Evolutionary conservation across 1,139 yeast species (phyloP).

Genomic region (Scheffersomyces stambukii): DNA sequence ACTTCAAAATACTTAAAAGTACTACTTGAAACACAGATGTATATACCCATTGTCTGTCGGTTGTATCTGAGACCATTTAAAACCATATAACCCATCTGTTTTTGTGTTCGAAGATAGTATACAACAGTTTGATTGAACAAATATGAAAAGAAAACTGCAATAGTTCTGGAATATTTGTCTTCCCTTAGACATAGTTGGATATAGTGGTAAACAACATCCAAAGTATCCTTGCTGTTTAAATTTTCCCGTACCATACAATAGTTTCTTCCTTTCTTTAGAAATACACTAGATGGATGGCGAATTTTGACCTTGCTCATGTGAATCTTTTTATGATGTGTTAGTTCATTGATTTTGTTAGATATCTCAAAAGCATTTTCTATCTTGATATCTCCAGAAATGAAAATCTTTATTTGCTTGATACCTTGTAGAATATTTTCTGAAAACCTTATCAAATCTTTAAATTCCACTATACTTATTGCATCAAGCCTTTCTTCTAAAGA

Average conservation of each 20-base stretch:
- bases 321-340: slow-evolving; percentile 13
- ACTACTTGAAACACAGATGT: slow-evolving; percentile 43
- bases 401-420: slow-evolving; percentile 30
- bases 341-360: slow-evolving; percentile 11
- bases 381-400: slow-evolving; percentile 48
- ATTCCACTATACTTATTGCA: too few relatives aligned
- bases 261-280: slow-evolving; percentile 32
- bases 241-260: slow-evolving; percentile 21
- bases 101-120: slow-evolving; percentile 45
- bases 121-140: slow-evolving; percentile 37
- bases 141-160: slow-evolving; percentile 44
- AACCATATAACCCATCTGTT: slow-evolving; percentile 45
- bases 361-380: slow-evolving; percentile 9
- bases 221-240: slow-evolving; percentile 39
- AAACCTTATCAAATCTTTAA: slow-evolving; percentile 19
- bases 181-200: slow-evolving; percentile 51
- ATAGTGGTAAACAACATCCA: slow-evolving; percentile 46
- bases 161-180: slow-evolving; percentile 24
- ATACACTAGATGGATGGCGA: slow-evolving; percentile 22
- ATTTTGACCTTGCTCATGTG: slow-evolving; percentile 1
- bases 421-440: slow-evolving; percentile 15
- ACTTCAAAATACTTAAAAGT: slow-evolving; percentile 25
- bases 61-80: slow-evolving; percentile 50
- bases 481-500: slow-evolving; percentile 45
- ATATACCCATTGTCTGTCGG: slow-evolving; percentile 52